These are phyloP conservation scores for Apocynum venetum DNA, from an alignment of 257 asterid species.

Conservation along the genomic window DNA sequence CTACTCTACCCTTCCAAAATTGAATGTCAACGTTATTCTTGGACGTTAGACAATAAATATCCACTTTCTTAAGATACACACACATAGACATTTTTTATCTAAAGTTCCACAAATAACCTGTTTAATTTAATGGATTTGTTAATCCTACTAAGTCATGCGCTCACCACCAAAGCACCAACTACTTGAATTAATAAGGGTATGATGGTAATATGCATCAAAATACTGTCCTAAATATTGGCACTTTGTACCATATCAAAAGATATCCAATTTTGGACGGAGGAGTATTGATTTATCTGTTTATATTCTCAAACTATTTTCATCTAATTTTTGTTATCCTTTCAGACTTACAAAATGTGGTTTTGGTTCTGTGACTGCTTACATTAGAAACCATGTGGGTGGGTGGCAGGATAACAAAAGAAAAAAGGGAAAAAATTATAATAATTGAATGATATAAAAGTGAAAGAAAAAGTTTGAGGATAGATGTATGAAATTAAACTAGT, in stretches of 20 bases:
- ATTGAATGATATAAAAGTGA: neutral
- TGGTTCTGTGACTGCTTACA: neutral
- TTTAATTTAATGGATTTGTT: neutral
- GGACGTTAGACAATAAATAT: neutral
- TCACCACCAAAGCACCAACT: neutral
- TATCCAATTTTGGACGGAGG: neutral
- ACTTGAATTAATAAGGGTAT: neutral
- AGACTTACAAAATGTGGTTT: neutral
- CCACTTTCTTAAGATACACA: neutral
- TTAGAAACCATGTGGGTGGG: neutral
- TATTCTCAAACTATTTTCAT: neutral
- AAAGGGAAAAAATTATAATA: neutral
- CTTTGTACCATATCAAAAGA: neutral
- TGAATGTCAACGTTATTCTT: neutral
- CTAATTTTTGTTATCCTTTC: neutral
- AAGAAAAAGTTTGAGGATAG: neutral
- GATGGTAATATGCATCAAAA: neutral
- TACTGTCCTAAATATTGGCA: no score
- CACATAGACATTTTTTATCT: neutral
- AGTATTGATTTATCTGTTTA: neutral
- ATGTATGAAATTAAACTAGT: neutral
- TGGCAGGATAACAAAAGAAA: neutral
- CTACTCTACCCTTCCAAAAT: neutral
- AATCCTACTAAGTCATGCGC: neutral
- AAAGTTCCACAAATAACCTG: neutral